Conservation (phyloP, 768 basidiomycete genomes). For the Phanerochaete sordida region DNA sequence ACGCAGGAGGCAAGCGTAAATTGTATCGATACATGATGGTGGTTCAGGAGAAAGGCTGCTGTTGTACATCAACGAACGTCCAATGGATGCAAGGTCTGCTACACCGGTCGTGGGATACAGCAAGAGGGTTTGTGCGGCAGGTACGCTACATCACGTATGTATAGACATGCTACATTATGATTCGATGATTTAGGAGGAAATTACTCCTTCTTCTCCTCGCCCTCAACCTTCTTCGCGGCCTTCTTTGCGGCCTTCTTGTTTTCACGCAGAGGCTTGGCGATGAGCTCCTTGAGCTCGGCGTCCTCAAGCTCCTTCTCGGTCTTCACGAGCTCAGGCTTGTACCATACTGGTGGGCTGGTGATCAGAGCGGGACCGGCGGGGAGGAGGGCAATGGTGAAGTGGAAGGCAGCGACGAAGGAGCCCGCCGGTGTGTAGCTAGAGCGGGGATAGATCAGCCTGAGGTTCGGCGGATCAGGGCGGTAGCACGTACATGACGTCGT, state of each 20-base stretch:
- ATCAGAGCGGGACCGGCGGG: slow-evolving; percentile 86
- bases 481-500: slow-evolving; percentile 81
- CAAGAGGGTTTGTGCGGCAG: not conserved
- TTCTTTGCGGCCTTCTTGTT: slow-evolving; percentile 93
- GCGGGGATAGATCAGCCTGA: not conserved
- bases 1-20: slow-evolving; percentile 12
- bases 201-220: slow-evolving; percentile 34
- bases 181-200: not conserved
- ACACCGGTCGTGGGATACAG: not conserved
- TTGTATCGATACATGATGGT: not conserved
- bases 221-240: slow-evolving; percentile 51
- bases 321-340: slow-evolving; percentile 87
- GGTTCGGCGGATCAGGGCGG: not conserved
- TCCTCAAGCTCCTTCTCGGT: slow-evolving; percentile 88
- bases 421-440: slow-evolving; percentile 73
- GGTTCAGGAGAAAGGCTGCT: not conserved
- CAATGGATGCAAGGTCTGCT: not conserved
- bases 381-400: slow-evolving; percentile 93
- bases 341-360: slow-evolving; percentile 89
- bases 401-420: slow-evolving; percentile 91
- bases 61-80: slow-evolving; percentile 3
- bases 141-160: not conserved
- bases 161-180: slow-evolving; percentile 1
- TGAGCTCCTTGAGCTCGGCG: slow-evolving; percentile 74
- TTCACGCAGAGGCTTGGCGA: slow-evolving; percentile 80